Conservation (phyloP, 2,329 filamentous ascomycete genomes). For the Fonsecaea pedrosoi region DNA sequence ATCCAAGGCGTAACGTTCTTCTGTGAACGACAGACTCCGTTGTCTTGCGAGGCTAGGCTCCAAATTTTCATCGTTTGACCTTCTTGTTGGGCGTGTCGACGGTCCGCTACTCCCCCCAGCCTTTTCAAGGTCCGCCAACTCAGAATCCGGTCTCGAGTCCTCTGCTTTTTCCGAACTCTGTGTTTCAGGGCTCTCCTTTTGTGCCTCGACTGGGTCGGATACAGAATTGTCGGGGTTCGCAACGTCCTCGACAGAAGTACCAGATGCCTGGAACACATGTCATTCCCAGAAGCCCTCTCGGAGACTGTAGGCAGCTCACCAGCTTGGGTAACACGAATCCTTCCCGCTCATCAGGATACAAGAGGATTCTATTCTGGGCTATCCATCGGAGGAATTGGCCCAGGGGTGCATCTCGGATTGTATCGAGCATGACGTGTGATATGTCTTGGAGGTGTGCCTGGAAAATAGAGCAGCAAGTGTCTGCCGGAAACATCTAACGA, state of each 20-base stretch:
- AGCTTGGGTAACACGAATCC: conserved; percentile 40
- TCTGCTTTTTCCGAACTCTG: neutral
- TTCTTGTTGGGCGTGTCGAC: neutral
- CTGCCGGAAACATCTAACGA: neutral
- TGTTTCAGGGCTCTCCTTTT: neutral
- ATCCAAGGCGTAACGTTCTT: conserved; percentile 46
- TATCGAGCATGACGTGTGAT: conserved; percentile 21
- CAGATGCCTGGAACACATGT: conserved; percentile 1
- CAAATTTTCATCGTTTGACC: neutral
- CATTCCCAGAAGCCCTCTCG: neutral
- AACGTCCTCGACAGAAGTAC: neutral
- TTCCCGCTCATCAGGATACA: conserved; percentile 53
- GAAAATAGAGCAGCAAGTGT: neutral
- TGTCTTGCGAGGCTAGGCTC: conserved; percentile 7
- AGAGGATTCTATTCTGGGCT: conserved; percentile 50
- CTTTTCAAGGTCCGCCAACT: neutral
- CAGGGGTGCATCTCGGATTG: conserved; percentile 53
- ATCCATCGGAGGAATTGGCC: conserved; percentile 54
- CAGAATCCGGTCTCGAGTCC: neutral
- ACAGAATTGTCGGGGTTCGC: neutral
- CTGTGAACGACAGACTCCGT: conserved; percentile 11
- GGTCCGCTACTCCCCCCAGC: neutral
- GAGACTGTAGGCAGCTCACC: conserved; percentile 14
- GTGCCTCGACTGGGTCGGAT: neutral
- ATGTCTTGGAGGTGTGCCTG: neutral